Base-by-base conservation (phyloP, 768 basidiomycete species). In the Russula earlei region DNA sequence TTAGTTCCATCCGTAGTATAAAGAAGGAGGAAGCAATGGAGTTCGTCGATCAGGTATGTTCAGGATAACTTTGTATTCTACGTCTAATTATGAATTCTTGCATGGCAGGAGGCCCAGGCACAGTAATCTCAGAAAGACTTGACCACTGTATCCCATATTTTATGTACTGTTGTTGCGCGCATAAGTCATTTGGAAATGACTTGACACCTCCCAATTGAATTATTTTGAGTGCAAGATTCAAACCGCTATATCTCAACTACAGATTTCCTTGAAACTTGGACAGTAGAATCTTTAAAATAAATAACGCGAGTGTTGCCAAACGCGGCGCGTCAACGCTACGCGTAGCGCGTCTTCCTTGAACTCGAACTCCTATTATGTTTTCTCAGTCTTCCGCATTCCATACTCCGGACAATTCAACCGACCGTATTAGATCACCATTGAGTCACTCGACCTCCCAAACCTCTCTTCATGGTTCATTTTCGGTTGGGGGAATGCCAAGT, bases 21-120 rank as follows among this genome's bases (percentile, higher is more conserved):
- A 87, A 83, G 62, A 78, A 85, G 42, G 92, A 94, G 62, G 88
- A 96, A 63, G 94, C 94, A 4, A 84, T 85, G 77, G 85, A 92
- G 65, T 97, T 98, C 69, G 89, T 98, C 25, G 95, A 98, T 66
- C 85, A 87, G 77, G 85, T 82, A 44, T 14, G 75, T 70, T 48
- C 27, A 37, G 31, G 5, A 9, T 40, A 0, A 19, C 38, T 15
- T 37, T 31, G 27, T 55, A 24, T 45, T 20, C 14, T 17, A 20
- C 25, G 33, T 20, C n/a, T 54, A 55, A 42, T 37, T 37, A 53
- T 49, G 38, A 48, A n/a, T 17, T 53, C n/a, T 38, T 15, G 11
- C 33, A 44, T 62, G n/a, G 8, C 45, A 77, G 77, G 76, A 77
- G 67, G 76, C 76, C 0, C 77, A 76, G 61, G 76, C 75, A 20